A percentile compares a stretch with the other conserved stretches of the same genome.
phyloP scores from a whole-genome alignment of 371 early-diverging fungal species.

The Umbelopsis sp. region DNA sequence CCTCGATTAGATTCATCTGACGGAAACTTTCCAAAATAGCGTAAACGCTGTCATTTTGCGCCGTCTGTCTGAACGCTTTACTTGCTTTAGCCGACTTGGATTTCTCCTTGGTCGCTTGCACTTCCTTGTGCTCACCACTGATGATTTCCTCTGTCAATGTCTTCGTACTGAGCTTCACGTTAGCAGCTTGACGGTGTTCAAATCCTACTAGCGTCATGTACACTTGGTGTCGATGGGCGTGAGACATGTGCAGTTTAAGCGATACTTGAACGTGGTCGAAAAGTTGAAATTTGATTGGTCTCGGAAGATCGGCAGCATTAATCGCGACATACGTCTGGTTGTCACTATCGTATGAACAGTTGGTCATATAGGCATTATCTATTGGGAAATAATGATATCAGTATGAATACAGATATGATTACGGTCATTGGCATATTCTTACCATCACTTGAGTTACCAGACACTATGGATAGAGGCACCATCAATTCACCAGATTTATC shows the following conservation, averaged over 20 bases:
- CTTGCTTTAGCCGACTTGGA: neutral
- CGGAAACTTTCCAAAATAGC: constrained; percentile 17
- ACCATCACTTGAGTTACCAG: constrained; percentile 46
- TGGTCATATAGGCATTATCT: constrained; percentile 38
- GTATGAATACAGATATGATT: neutral
- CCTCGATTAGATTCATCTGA: constrained; percentile 18
- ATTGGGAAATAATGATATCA: neutral
- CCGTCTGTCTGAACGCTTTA: constrained; percentile 10
- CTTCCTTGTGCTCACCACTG: constrained; percentile 2
- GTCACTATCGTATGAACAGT: constrained; percentile 29
- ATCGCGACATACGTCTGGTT: constrained; percentile 31
- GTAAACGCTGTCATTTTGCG: constrained; percentile 14
- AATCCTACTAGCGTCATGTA: constrained; percentile 63
- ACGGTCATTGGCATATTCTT: constrained; percentile 8
- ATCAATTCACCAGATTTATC: constrained; percentile 57
- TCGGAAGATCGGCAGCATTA: constrained; percentile 31
- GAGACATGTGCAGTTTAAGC: constrained; percentile 58
- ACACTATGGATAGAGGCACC: constrained; percentile 63
- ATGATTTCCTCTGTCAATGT: neutral
- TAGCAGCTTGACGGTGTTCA: constrained; percentile 25
- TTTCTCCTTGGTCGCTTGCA: neutral
- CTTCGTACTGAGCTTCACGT: constrained; percentile 14
- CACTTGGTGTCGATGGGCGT: constrained; percentile 64
- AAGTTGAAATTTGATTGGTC: constrained; percentile 48
- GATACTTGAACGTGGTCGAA: constrained; percentile 67